Evolutionary conservation across 352 stramenopile genomes (phyloP), one percentile per base, ranked within the genome.

Genomic region (Halophytophthora batemanensis): DNA sequence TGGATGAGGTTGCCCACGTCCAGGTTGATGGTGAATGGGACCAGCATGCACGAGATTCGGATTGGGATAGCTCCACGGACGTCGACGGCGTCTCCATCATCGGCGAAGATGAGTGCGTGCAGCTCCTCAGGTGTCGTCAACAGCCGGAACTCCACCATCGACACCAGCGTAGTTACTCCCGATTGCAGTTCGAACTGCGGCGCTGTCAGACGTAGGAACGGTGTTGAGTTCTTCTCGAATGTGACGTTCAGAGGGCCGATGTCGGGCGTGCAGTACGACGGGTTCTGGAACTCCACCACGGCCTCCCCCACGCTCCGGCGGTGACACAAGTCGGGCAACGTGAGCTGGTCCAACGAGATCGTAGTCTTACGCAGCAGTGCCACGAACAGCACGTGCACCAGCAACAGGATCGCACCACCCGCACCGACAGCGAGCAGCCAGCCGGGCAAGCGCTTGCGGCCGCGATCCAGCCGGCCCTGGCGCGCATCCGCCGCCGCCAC

Each of bases 271-370:
- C 82, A 93, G 45, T 88, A 91, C 28, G 80, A 91, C 49, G 82
- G 82, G 45, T 93, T 93, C 22, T 78, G 53, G 49, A 90, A 77
- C 48, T 74, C 56, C 31, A 93, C 19, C 14, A 87, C 52, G 21
- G 82, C 50, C 25, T 79, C 65, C 18, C 80, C 82, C 5, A 66
- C 45, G 17, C 72, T 82, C 13, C 61, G 59, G 13, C 42, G 38
- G 49, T 90, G 79, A 45, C 82, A 93, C 41, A 93, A 45, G 19
- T 93, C 82, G 2, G 82, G 78, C 10, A 93, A 43, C 22, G 71
- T 88, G 18, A 91, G 59, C 38, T 75, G 66, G 19, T 77, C 57
- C 19, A 93, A 47, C 23, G 64, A 56, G 41, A 80, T 67, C 17
- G 65, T 78, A 21, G 80, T 86, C 53, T 87, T 84, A 25, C 71